Evolutionary conservation across 2,329 filamentous ascomycete genomes (phyloP).

Genomic region (Plectosphaerella plurivora): DNA sequence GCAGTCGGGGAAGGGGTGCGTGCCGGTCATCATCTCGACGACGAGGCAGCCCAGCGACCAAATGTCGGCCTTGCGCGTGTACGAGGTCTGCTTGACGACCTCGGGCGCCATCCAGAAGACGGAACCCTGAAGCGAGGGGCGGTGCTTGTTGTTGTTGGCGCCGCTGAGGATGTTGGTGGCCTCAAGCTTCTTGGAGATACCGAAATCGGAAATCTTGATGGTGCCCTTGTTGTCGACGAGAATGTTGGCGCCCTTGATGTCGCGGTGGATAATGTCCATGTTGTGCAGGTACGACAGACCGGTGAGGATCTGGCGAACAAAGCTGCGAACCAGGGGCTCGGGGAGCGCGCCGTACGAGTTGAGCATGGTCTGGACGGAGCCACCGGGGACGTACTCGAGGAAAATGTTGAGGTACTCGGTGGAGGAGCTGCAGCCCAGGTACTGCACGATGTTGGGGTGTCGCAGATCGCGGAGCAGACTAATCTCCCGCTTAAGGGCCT

Average conservation of each 20-base stretch:
- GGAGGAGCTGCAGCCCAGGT: conserved; percentile 90
- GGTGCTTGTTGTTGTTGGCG: conserved; percentile 62
- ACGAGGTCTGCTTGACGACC: conserved; percentile 95
- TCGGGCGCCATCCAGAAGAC: conserved; percentile 99
- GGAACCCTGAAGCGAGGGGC: conserved; percentile 85
- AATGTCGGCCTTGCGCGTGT: conserved; percentile 97
- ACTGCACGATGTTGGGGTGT: conserved; percentile 96
- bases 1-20: conserved; percentile 93
- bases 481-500: conserved; percentile 95
- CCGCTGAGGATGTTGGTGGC: conserved; percentile 76
- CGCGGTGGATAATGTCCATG: conserved; percentile 93
- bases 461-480: conserved; percentile 88
- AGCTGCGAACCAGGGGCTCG: conserved; percentile 91
- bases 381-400: conserved; percentile 96
- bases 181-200: conserved; percentile 96
- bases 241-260: conserved; percentile 99
- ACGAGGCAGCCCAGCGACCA: conserved; percentile 97
- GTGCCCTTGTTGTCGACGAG: conserved; percentile 98
- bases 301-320: conserved; percentile 90
- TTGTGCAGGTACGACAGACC: conserved; percentile 92
- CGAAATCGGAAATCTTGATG: conserved; percentile 99
- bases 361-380: conserved; percentile 96
- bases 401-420: conserved; percentile 97
- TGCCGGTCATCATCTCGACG: conserved; percentile 98
- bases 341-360: conserved; percentile 95